These are phyloP conservation scores for Staphylotrichum longicolle DNA, from an alignment of 495 filamentous ascomycete genomes.

Conservation along the genomic window DNA sequence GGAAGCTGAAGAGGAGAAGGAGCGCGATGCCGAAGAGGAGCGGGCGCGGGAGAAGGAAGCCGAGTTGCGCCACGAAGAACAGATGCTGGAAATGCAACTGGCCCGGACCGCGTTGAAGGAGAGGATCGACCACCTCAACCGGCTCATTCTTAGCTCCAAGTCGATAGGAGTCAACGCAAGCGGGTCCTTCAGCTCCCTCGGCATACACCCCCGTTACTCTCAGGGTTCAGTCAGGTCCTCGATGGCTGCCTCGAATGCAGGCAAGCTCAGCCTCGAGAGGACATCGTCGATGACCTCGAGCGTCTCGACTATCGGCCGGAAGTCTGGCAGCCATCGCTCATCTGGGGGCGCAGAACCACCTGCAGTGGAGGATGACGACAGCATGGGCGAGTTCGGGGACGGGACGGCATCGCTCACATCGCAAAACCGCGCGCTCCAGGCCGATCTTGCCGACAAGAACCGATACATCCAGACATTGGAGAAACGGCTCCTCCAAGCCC, in stretches of 20 bases:
- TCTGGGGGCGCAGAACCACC: slow-evolving; percentile 37
- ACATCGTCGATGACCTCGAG: slow-evolving; percentile 65
- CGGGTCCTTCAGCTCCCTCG: slow-evolving; percentile 68
- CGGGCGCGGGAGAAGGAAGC: slow-evolving; percentile 76
- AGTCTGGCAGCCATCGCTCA: slow-evolving; percentile 44
- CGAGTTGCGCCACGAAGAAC: slow-evolving; percentile 85
- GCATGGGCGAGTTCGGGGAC: slow-evolving; percentile 77
- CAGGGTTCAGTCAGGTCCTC: slow-evolving; percentile 69
- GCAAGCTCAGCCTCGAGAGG: slow-evolving; percentile 57
- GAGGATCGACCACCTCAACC: slow-evolving; percentile 95
- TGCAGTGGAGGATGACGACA: slow-evolving; percentile 66
- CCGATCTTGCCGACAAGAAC: slow-evolving; percentile 92
- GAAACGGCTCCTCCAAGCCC: slow-evolving; percentile 84
- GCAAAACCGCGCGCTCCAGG: slow-evolving; percentile 83
- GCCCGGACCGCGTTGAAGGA: slow-evolving; percentile 94
- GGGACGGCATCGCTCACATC: slow-evolving; percentile 76
- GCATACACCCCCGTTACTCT: slow-evolving; percentile 61
- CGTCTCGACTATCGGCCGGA: slow-evolving; percentile 55
- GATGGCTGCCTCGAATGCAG: slow-evolving; percentile 63
- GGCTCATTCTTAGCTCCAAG: slow-evolving; percentile 91
- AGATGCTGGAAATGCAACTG: slow-evolving; percentile 97
- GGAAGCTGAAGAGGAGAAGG: slow-evolving; percentile 63
- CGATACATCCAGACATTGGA: slow-evolving; percentile 94
- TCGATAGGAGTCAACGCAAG: slow-evolving; percentile 86
- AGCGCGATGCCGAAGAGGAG: slow-evolving; percentile 59